Evolutionary conservation across 768 basidiomycete genomes (phyloP).

Genomic region (Pulveroboletus frians): DNA sequence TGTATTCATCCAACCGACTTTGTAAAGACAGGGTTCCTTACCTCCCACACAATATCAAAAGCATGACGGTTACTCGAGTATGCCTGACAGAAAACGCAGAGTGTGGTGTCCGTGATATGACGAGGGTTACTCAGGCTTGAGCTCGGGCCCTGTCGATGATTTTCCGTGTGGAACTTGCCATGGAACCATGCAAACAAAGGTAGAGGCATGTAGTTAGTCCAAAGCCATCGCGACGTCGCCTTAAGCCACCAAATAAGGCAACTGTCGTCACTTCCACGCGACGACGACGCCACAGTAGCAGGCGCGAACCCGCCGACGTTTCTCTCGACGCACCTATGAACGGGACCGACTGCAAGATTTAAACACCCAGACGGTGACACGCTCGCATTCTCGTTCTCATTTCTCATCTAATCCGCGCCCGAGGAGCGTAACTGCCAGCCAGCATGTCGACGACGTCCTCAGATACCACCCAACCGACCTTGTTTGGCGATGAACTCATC

Average conservation of each 20-base stretch:
- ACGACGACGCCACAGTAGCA: background rate
- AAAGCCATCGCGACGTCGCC: too few species aligned
- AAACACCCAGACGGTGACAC: background rate
- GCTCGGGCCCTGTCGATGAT: background rate
- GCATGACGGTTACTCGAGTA: constrained; percentile 32
- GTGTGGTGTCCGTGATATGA: background rate
- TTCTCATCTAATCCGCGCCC: background rate
- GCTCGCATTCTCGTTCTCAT: background rate
- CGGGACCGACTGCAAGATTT: background rate
- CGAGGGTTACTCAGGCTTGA: background rate
- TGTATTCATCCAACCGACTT: background rate
- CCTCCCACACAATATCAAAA: constrained; percentile 51
- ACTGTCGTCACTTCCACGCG: background rate
- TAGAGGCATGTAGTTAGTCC: background rate
- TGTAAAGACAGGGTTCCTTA: constrained; percentile 5
- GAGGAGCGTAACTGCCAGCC: background rate
- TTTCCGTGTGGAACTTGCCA: background rate
- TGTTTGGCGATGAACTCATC: constrained; percentile 26
- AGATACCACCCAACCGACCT: constrained; percentile 25
- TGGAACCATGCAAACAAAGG: constrained; percentile 10
- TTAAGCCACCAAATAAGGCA: constrained; percentile 11
- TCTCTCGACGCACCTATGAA: background rate
- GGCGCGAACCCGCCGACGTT: background rate
- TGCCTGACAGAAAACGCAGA: constrained; percentile 40
- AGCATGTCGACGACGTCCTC: constrained; percentile 31